Base-by-base conservation (phyloP, 164 flowering plant genomes). In the Annona cherimola region DNA sequence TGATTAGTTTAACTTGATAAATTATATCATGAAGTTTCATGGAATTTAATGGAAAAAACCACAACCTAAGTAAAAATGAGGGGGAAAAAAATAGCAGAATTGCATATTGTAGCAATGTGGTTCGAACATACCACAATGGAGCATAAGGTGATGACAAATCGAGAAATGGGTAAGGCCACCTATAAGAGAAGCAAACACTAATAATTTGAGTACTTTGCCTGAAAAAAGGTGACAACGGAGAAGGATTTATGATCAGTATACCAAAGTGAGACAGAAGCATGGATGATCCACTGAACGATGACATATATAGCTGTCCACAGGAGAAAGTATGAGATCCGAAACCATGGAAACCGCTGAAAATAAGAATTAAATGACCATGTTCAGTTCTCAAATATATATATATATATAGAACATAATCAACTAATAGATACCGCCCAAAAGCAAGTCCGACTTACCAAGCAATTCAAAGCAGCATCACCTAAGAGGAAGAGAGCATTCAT, bases 211-310 rank as follows among this genome's bases (percentile, higher is more conserved):
- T 42, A 1, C 12, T 9, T 64, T 64, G 4, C 67, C n/a, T 39
- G 42, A 70, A 26, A 61, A 26, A 8, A 45, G 18, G 6, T 54
- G 39, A 74, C 9, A 66, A 19, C 39, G 63, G 9, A 0, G 40
- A 26, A n/a, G 69, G 42, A 54, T 75, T 26, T 26, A 2, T 35
- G 50, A 4, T 57, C 8, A 42, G 18, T 19, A 39, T 89, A 91
- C 97, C 90, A 81, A 3, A 85, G 54, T 39, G 83, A 78, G 68
- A 86, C 73, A 71, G 80, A 85, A 43, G 97, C 93, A 79, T 95
- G 99, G 69, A 95, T 72, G 18, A 87, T 61, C 99, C 99, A 95
- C 61, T 91, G 99, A 76, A 93, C 86, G 69, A 89, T 64, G 35
- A 91, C 96, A 57, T 74, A 95, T 8, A 71, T 62, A 45, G 81